Evolutionary conservation across 805 yeast genomes (phyloP).

Genomic region (Yarrowia osloensis): DNA sequence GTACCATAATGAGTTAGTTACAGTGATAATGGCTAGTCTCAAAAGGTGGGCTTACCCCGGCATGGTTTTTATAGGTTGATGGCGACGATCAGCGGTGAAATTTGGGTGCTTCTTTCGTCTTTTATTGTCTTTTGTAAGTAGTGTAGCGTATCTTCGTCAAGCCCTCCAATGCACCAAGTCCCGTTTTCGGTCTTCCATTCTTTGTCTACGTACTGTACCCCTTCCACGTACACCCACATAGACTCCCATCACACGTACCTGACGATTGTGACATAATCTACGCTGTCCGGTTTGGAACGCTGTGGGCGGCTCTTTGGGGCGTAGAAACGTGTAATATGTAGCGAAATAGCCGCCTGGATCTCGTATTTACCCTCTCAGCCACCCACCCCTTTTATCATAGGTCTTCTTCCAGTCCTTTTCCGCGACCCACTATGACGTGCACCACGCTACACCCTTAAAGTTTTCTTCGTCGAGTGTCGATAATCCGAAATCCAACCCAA

Average conservation of each 20-base stretch:
- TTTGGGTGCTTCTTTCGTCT: no score
- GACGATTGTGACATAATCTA: slow-evolving; percentile 17
- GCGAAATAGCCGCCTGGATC: no score
- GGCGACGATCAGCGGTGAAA: no score
- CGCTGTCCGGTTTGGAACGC: background rate
- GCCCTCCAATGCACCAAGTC: background rate
- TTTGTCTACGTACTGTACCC: background rate
- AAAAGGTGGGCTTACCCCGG: background rate
- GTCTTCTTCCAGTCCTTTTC: background rate
- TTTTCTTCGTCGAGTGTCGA: background rate
- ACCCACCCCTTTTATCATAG: no score
- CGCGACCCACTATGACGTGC: background rate
- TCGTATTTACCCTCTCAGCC: no score
- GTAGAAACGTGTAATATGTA: background rate
- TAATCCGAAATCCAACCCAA: background rate
- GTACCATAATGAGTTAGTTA: background rate
- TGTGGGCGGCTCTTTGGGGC: no score
- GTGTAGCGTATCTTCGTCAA: no score
- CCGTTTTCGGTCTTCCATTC: background rate
- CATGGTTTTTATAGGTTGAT: no score
- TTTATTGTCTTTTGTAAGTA: no score
- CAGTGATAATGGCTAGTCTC: background rate
- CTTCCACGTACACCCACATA: background rate
- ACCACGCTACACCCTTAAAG: background rate
- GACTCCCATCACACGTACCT: background rate